phyloP scores from a whole-genome alignment of 208 protist genomes.

The Acanthamoeba lenticulata region DNA sequence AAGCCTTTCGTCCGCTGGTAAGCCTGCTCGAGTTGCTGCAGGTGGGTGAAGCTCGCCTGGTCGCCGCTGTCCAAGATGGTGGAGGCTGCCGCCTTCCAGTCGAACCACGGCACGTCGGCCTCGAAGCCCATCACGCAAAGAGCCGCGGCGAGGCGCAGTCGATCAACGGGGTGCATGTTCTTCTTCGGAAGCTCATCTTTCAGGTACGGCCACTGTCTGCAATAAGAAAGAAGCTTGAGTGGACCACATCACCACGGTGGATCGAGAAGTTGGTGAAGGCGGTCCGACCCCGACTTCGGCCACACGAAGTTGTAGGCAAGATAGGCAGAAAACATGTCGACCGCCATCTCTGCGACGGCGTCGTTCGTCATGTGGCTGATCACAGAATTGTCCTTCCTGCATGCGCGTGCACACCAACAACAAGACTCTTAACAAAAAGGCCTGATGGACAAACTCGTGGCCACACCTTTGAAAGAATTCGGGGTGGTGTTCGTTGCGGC shows the following conservation, averaged over 20 bases:
- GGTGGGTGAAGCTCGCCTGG: too few relatives aligned
- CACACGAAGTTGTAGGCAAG: neutral
- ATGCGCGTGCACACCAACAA: neutral
- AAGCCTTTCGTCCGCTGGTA: too few relatives aligned
- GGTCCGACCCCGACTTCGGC: neutral
- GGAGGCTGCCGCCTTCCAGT: neutral
- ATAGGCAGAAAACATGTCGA: neutral
- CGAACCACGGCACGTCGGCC: neutral
- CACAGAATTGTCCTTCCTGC: neutral
- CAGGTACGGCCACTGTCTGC: neutral
- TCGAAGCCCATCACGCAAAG: neutral
- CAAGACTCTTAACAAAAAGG: neutral
- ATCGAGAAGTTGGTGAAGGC: too few relatives aligned
- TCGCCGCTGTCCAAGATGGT: too few relatives aligned
- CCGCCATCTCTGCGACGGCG: conserved; percentile 2
- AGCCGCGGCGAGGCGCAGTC: neutral
- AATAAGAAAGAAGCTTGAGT: too few relatives aligned
- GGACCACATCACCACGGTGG: too few relatives aligned
- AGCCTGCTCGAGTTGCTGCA: too few relatives aligned
- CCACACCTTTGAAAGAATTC: neutral
- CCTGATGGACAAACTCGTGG: neutral
- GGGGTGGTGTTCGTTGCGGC: conserved; percentile 35
- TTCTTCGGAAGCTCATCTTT: neutral
- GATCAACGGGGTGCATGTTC: neutral
- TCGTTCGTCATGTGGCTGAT: neutral